Conservation (phyloP, 2,329 filamentous ascomycete genomes). For the Rutstroemia sp. region DNA sequence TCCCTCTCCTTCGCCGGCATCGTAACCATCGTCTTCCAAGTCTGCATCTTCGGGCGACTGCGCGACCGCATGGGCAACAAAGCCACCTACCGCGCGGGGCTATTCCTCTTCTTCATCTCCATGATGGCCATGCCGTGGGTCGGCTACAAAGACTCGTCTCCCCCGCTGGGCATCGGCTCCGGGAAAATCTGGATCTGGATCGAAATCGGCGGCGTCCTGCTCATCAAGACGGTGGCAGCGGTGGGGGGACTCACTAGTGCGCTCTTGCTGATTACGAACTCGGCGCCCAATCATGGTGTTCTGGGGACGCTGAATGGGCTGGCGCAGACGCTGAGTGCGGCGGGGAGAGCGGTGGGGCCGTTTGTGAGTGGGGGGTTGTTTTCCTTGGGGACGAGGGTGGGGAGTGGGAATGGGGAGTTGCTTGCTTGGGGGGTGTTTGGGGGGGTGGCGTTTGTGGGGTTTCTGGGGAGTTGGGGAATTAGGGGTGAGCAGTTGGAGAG, state of each 20-base stretch:
- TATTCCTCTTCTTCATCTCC: constrained; percentile 73
- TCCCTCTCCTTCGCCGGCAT: constrained; percentile 77
- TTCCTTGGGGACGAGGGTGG: constrained; percentile 64
- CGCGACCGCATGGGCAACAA: constrained; percentile 78
- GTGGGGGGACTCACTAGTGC: constrained; percentile 87
- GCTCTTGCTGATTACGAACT: constrained; percentile 93
- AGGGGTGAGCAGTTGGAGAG: constrained; percentile 54
- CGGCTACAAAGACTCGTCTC: constrained; percentile 60
- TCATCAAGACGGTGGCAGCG: constrained; percentile 86
- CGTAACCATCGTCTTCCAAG: constrained; percentile 84
- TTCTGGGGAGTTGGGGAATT: constrained; percentile 72
- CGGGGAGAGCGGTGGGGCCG: constrained; percentile 79
- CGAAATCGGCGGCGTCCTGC: constrained; percentile 72
- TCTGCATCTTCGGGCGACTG: constrained; percentile 73
- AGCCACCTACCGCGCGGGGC: constrained; percentile 69
- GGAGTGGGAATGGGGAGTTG: constrained; percentile 62
- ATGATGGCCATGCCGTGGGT: constrained; percentile 88
- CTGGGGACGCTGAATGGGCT: constrained; percentile 88
- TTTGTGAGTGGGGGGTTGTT: constrained; percentile 85
- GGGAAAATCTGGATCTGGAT: constrained; percentile 67
- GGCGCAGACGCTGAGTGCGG: constrained; percentile 87
- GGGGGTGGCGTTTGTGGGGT: constrained; percentile 73
- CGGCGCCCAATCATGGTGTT: constrained; percentile 74
- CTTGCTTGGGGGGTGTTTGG: constrained; percentile 85
- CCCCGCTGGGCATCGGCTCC: constrained; percentile 48